Conservation (phyloP, 2,329 filamentous ascomycete species). For the Claviceps fusiformis region DNA sequence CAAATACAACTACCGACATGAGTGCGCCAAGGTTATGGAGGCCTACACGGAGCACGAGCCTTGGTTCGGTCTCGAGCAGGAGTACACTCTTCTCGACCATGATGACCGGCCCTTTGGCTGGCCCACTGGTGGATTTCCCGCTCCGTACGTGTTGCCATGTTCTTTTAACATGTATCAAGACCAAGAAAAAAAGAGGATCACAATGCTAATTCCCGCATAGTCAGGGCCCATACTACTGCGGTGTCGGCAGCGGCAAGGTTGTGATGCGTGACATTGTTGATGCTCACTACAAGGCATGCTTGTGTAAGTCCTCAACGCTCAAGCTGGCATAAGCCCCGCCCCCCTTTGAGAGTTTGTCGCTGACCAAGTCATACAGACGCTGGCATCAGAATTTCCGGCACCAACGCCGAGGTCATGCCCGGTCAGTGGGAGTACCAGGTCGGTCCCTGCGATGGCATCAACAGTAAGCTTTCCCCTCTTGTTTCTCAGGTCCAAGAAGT, state of each 20-base stretch:
- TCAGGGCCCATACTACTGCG: slow-evolving; percentile 48
- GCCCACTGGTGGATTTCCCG: slow-evolving; percentile 63
- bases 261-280: slow-evolving; percentile 97
- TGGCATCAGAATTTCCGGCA: slow-evolving; percentile 87
- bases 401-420: slow-evolving; percentile 86
- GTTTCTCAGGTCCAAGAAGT: not conserved
- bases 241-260: slow-evolving; percentile 93
- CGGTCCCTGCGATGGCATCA: slow-evolving; percentile 76
- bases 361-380: slow-evolving; percentile 32
- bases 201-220: slow-evolving; percentile 10
- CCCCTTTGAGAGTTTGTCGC: too few relatives aligned
- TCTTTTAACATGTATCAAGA: too few relatives aligned
- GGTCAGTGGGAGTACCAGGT: slow-evolving; percentile 98
- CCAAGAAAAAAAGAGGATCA: too few relatives aligned
- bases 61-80: slow-evolving; percentile 97
- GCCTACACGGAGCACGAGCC: slow-evolving; percentile 68
- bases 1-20: slow-evolving; percentile 96
- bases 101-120: slow-evolving; percentile 78
- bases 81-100: slow-evolving; percentile 71
- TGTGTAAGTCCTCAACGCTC: slow-evolving; percentile 35
- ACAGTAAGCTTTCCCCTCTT: slow-evolving; percentile 39
- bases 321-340: not conserved
- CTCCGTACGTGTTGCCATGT: slow-evolving; percentile 50
- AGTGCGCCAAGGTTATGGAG: slow-evolving; percentile 81
- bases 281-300: slow-evolving; percentile 45